Base-by-base conservation (phyloP, 1,284 basidiomycete species). In the Moesziomyces aphidis region DNA sequence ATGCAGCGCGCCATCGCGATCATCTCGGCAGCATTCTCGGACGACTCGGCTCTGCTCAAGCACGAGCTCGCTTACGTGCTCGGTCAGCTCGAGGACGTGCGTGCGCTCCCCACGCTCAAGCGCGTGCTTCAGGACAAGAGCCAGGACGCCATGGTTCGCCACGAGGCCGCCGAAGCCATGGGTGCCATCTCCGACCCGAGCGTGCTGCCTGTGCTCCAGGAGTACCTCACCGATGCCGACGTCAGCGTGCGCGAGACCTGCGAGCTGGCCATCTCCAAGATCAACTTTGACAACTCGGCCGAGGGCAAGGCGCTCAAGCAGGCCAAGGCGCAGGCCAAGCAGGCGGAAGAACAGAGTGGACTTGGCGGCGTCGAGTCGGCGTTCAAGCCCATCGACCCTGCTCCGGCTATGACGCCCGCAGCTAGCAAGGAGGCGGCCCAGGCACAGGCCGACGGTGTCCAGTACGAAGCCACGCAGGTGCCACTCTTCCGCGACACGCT, bases 91-190 rank as follows among this genome's bases (percentile, higher is more conserved):
- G 90, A 91, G 76, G 89, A 89, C 50, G 82, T 86, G 0, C 88
- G 88, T 11, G 97, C 96, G 0, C 87, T 99, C 17, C 91, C 93
- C 3, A 88, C 90, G 17, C 89, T 99, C 4, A 91, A 93, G 85
- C 85, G 87, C 3, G 92, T 97, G 6, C 88, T 99, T 34, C 87
- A 89, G 64, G 87, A 93, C 76, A 84, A 86, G 50, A 83, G 87
- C 5, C 91, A 96, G 85, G 94, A 99, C 86, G 91, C 94, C 1
- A 99, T 99, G 97, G 97, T 99, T 62, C 89, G 96, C 59, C 96
- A 99, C 87, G 96, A 99, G 88, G 95, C 97, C 24, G 97, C 97
- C 21, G 97, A 99, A 87, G 96, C 97, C 4, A 92, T 99, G 88
- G 97, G 96, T 47, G 97, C 97, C 2, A 94, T 99, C 57, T 94